These are phyloP conservation scores for Puccinia triticina DNA, from an alignment of 1,284 basidiomycete genomes.

Conservation along the genomic window DNA sequence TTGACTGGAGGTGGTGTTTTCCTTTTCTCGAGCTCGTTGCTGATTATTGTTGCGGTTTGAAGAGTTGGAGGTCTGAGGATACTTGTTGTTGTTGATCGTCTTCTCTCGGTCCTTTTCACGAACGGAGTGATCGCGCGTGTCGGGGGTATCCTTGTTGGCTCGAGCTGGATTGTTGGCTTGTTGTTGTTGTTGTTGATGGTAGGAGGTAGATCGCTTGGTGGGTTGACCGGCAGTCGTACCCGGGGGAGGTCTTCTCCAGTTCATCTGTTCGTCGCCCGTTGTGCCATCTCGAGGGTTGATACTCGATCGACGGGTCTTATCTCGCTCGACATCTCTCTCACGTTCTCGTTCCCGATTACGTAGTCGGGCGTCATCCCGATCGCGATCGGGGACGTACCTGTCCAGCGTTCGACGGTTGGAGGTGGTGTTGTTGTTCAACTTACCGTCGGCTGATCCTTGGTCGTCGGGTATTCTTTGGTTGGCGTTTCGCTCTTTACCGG, in stretches of 20 bases:
- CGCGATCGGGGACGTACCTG: slow-evolving; percentile 38
- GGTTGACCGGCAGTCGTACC: slow-evolving; percentile 1
- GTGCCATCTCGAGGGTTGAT: slow-evolving; percentile 31
- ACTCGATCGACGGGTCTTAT: slow-evolving; percentile 18
- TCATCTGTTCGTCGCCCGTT: slow-evolving; percentile 28
- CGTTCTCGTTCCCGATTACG: slow-evolving; percentile 43
- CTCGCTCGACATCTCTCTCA: slow-evolving; percentile 36
- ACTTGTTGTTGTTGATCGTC: not conserved
- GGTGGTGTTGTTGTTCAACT: not conserved
- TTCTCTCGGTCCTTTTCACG: slow-evolving; percentile 34
- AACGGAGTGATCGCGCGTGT: slow-evolving; percentile 10
- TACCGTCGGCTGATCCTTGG: slow-evolving; percentile 11
- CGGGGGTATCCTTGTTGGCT: slow-evolving; percentile 23
- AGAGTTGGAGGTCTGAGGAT: slow-evolving; percentile 15
- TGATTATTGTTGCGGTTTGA: slow-evolving; percentile 22
- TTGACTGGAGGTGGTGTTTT: slow-evolving; percentile 23
- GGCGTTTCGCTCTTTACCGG: slow-evolving; percentile 26
- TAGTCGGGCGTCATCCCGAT: slow-evolving; percentile 37
- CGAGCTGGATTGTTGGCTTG: slow-evolving; percentile 2
- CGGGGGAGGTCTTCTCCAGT: slow-evolving; percentile 39
- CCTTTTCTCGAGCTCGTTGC: slow-evolving; percentile 32
- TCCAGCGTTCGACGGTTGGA: slow-evolving; percentile 37
- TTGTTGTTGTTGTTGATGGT: no score
- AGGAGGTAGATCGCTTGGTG: slow-evolving; percentile 13
- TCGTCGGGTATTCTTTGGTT: slow-evolving; percentile 22